Evolutionary conservation across 768 basidiomycete genomes (phyloP), one percentile per base, ranked within the genome.

Genomic region (Lactarius indigo): DNA sequence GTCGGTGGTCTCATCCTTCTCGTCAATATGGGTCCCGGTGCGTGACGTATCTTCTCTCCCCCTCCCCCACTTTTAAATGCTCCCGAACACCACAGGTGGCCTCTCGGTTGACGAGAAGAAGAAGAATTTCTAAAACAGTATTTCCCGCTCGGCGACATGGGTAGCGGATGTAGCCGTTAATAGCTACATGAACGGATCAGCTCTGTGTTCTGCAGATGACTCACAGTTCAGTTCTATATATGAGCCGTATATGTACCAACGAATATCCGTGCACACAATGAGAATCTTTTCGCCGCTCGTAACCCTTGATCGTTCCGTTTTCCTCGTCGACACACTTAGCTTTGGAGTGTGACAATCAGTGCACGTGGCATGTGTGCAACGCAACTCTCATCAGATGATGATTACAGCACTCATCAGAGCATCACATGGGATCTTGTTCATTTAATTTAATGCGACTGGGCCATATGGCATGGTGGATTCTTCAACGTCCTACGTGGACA

Each of bases 71-170:
- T 20, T 12, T 64, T 65, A 6, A 61, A 72, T n/a, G 66, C 39
- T 44, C 50, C 61, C 56, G 68, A 23, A 54, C 65, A 10, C 57
- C 52, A 1, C 59, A 90, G 90, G 97, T 67, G 96, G 96, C 69
- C 83, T 98, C 68, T 98, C 96, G 4, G 92, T 98, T 68, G 97
- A 98, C 79, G 96, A 98, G 83, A 98, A 98, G 85, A 99, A 99
- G 84, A 98, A 98, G 85, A 94, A 88, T 26, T 94, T 85, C 72
- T 94, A 66, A 68, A 55, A 56, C n/a, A 30, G 37, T 12, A 8
- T 3, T 30, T 7, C 50, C 39, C 18, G 30, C 33, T 26, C 13
- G 37, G 57, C 44, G 41, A 37, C 59, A 33, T 31, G 58, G 39
- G 54, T 37, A 18, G 61, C 28, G 50, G 37, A 55, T 59, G 62